These are phyloP conservation scores for Singerocomus rubriflavus DNA, from an alignment of 1,284 basidiomycete genomes.

Conservation along the genomic window DNA sequence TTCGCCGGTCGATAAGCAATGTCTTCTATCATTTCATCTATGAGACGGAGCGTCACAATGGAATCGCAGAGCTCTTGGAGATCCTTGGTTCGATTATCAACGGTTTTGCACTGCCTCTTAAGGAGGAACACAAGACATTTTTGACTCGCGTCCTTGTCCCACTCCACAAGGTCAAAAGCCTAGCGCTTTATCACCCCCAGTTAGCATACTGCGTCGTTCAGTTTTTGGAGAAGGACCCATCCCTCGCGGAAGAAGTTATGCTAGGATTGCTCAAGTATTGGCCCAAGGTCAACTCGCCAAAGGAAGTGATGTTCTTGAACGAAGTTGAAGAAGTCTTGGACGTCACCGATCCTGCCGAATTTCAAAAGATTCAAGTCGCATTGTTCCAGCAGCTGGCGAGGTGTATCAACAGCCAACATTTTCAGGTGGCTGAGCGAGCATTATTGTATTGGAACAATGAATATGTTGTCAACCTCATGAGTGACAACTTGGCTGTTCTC, in stretches of 20 bases:
- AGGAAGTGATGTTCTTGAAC: slow-evolving; percentile 99
- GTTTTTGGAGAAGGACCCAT: slow-evolving; percentile 95
- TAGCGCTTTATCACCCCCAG: slow-evolving; percentile 97
- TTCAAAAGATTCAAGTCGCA: slow-evolving; percentile 93
- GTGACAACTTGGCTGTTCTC: slow-evolving; percentile 88
- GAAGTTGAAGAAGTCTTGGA: slow-evolving; percentile 99
- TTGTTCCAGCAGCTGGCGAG: slow-evolving; percentile 94
- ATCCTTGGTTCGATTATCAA: slow-evolving; percentile 99
- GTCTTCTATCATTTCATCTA: slow-evolving; percentile 99
- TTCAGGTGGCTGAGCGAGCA: slow-evolving; percentile 96
- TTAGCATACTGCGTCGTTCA: slow-evolving; percentile 99
- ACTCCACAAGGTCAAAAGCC: slow-evolving; percentile 95
- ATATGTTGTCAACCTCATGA: slow-evolving; percentile 99
- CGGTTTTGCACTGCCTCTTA: slow-evolving; percentile 96
- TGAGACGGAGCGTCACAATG: slow-evolving; percentile 98
- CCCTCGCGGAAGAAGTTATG: slow-evolving; percentile 93
- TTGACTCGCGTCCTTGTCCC: slow-evolving; percentile 95
- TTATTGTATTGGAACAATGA: slow-evolving; percentile 99
- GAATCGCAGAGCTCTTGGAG: slow-evolving; percentile 97
- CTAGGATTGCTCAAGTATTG: slow-evolving; percentile 94
- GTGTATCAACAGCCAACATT: slow-evolving; percentile 99
- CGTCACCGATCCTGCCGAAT: slow-evolving; percentile 96
- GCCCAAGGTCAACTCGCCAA: slow-evolving; percentile 99
- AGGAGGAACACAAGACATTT: slow-evolving; percentile 99
- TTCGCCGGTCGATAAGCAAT: slow-evolving; percentile 98